Base-by-base conservation (phyloP, 306 rosid species). In the Citrullus mucosospermus region DNA sequence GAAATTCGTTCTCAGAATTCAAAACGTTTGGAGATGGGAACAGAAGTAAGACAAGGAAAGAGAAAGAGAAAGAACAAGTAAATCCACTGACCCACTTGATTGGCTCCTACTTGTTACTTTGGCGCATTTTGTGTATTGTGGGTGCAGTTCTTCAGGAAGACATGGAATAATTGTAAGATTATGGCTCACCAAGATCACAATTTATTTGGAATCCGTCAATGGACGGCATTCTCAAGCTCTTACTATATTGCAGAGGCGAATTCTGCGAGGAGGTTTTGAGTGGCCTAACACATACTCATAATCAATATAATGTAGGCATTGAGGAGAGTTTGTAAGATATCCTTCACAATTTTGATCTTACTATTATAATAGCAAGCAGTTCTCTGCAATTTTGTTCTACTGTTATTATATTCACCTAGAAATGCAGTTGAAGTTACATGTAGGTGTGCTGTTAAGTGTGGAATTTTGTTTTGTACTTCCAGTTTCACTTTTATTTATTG, bases 1-100 rank as follows among this genome's bases (percentile, higher is more conserved):
- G 93, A 83, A 80, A 87, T 94, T n/a, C 97, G 97, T 15, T 84
- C 87, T n/a, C 87, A 84, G 80, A 85, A 92, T 80, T 91, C 93
- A 9, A 92, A 92, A 73, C 91, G 89, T 70, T 48, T 88, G 80
- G 90, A 83, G 84, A 88, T 63, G 56, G 84, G 91, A 75, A 85
- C 88, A 1, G 92, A 85, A n/a, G 77, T 76, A 0, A 89, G 90
- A 48, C 89, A 88, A 78, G 89, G 82, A 67, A 87, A 77, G 68
- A 78, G 81, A 61, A 91, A 82, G 84, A 95, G 86, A 78, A 87
- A 85, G 78, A 90, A 83, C 78, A 84, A 81, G 84, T 73, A 83
- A 80, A 72, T 81, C 54, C 67, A 79, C 80, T 76, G 78, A 8
- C 34, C 48, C 60, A n/a, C 28, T 39, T 55, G 39, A 14, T 55